A percentile compares a stretch with the other conserved stretches of the same genome.
phyloP scores from a whole-genome alignment of 2,329 filamentous ascomycete genomes.

The Alternaria atra region DNA sequence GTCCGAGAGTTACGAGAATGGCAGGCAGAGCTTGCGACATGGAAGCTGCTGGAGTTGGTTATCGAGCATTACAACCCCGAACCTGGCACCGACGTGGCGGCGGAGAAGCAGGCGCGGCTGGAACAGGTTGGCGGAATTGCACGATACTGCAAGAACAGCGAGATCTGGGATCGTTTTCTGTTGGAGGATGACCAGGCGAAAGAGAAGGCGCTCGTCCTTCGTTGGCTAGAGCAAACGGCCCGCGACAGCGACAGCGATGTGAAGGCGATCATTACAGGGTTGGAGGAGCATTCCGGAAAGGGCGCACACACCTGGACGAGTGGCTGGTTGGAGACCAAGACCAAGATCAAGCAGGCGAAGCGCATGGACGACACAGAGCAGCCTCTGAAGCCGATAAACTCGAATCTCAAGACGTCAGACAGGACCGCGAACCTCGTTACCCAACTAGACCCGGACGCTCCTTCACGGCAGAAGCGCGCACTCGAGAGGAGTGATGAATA shows the following conservation, averaged over 20 bases:
- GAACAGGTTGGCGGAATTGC: slow-evolving; percentile 43
- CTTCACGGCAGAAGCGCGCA: slow-evolving; percentile 77
- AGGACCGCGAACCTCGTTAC: slow-evolving; percentile 74
- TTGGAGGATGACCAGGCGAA: slow-evolving; percentile 74
- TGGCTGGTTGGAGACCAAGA: slow-evolving; percentile 91
- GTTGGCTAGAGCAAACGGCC: slow-evolving; percentile 85
- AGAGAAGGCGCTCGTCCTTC: slow-evolving; percentile 81
- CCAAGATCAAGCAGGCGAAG: slow-evolving; percentile 90
- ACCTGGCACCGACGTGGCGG: slow-evolving; percentile 42
- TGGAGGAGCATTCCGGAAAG: slow-evolving; percentile 76
- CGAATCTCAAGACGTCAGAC: slow-evolving; percentile 55
- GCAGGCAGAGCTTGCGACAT: slow-evolving; percentile 87
- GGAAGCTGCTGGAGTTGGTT: slow-evolving; percentile 82
- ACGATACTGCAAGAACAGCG: slow-evolving; percentile 66
- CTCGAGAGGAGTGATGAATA: slow-evolving; percentile 85
- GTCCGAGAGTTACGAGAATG: slow-evolving; percentile 68
- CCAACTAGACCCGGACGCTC: slow-evolving; percentile 90
- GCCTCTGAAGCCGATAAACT: slow-evolving; percentile 51
- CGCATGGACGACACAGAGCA: slow-evolving; percentile 65
- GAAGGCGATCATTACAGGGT: slow-evolving; percentile 75
- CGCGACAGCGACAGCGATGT: slow-evolving; percentile 73
- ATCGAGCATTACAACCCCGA: slow-evolving; percentile 71
- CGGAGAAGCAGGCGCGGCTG: slow-evolving; percentile 46
- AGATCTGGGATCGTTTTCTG: slow-evolving; percentile 79
- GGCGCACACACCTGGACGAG: slow-evolving; percentile 73